These are phyloP conservation scores for Linaria vulgaris DNA, from an alignment of 257 asterid species.

Conservation along the genomic window DNA sequence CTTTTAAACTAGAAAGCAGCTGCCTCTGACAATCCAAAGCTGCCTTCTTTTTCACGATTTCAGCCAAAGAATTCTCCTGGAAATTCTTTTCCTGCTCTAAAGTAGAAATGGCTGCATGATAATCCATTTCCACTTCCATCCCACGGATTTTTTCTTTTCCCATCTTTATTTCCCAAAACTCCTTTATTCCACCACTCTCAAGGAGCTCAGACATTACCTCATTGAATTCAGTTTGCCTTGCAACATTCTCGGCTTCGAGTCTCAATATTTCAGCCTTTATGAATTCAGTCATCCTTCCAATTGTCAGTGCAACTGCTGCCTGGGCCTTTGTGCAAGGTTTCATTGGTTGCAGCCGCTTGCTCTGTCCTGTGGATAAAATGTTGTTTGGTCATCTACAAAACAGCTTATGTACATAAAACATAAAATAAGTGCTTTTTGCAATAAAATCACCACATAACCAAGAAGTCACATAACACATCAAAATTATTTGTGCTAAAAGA, in stretches of 20 bases:
- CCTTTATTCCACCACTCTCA: conserved; percentile 68
- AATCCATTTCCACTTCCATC: conserved; percentile 49
- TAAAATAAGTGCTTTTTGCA: too few relatives aligned
- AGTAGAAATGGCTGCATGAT: conserved; percentile 37
- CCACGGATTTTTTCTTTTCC: conserved; percentile 63
- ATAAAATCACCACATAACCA: too few relatives aligned
- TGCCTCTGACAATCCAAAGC: conserved; percentile 86
- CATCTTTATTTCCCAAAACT: conserved; percentile 58
- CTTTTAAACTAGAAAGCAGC: conserved; percentile 62
- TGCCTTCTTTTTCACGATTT: conserved; percentile 64
- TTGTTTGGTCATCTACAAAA: conserved; percentile 2
- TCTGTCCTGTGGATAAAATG: conserved; percentile 61
- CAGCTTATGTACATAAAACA: too few relatives aligned
- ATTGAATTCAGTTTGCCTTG: conserved; percentile 47
- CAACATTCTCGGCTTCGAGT: conserved; percentile 53
- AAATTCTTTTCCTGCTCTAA: conserved; percentile 58
- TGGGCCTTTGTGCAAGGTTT: conserved; percentile 94
- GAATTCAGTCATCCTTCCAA: conserved; percentile 63
- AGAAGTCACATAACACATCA: too few relatives aligned
- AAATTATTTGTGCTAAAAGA: not conserved
- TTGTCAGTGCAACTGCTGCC: conserved; percentile 77
- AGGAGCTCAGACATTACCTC: conserved; percentile 65
- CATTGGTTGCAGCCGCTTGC: conserved; percentile 76
- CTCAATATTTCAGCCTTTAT: conserved; percentile 54
- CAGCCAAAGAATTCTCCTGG: conserved; percentile 46